Evolutionary conservation across 768 basidiomycete genomes (phyloP), one percentile per base, ranked within the genome.

Genomic region (Russula olivacea): DNA sequence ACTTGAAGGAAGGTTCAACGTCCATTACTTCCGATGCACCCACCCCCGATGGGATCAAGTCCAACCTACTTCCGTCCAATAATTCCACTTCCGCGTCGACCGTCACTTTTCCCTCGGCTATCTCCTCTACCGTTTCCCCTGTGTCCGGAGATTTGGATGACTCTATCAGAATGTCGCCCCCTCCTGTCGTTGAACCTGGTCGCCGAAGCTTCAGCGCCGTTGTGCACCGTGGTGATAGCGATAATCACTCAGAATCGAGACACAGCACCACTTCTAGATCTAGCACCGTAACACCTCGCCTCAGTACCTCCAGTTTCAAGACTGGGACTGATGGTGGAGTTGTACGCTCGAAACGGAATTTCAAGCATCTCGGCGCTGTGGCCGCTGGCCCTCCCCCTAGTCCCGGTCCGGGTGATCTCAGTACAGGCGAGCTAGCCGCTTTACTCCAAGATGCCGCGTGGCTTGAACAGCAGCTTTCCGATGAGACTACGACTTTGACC

Each of bases 361-460:
- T 68, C 48, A 68, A 68, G 61, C 67, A 68, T 41, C 66, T 68
- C 32, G 61, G 58, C 11, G 57, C 59, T 23, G 60, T 63, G n/a
- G 28, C 59, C 7, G 66, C 72, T 34, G 76, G 80, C 63, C 64
- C 74, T 7, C 76, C 80, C 2, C 23, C 76, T 28, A 84, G 77
- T 68, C 82, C 83, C 36, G 80, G 78, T 7, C 73, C 64, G 40
- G 80, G 79, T 4, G 86, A 88, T 54, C 69, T 88, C 45, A 81
- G 78, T 8, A 73, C 66, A 36, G 80, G 79, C 2, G 86, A 88
- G 51, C 69, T 88, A 59, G 77, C 81, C 4, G 71, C 75, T 36
- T 72, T 88, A 52, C 69, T 87, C 30, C 80, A 81, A 49, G 82
- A 85, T 55, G 82, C 86, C 8, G 81, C 85, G 34, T 68, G 81